phyloP scores from a whole-genome alignment of 1,284 basidiomycete species.

The Bjerkandera adusta region DNA sequence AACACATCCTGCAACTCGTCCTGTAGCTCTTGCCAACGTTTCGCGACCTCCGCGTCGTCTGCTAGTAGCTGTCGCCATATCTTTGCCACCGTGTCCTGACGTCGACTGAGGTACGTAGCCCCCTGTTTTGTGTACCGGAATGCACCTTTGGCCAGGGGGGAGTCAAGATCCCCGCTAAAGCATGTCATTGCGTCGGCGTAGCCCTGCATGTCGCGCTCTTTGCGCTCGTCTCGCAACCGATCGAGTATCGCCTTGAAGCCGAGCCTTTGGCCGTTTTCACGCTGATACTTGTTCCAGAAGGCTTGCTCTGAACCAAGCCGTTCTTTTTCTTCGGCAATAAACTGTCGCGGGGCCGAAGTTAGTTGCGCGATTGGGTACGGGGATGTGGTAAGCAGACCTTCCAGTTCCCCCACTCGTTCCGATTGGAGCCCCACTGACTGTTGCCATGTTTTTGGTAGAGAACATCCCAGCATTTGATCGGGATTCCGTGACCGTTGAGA shows the following conservation, averaged over 20 bases:
- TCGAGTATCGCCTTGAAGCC: slow-evolving; percentile 12
- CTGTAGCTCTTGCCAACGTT: slow-evolving; percentile 1
- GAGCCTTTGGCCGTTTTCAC: slow-evolving; percentile 6
- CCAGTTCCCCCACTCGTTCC: slow-evolving; percentile 22
- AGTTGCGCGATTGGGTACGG: background rate
- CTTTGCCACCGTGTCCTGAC: slow-evolving; percentile 7
- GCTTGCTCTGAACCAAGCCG: slow-evolving; percentile 11
- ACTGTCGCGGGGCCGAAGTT: slow-evolving; percentile 8
- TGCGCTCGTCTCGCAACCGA: background rate
- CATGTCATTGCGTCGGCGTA: slow-evolving; percentile 10
- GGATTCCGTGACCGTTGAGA: slow-evolving; percentile 20
- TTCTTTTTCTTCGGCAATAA: slow-evolving; percentile 20
- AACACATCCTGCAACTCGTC: background rate
- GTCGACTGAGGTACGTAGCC: background rate
- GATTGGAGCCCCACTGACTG: slow-evolving; percentile 17
- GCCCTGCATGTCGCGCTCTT: slow-evolving; percentile 2
- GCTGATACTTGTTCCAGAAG: slow-evolving; percentile 19
- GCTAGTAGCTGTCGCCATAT: slow-evolving; percentile 15
- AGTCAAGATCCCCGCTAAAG: slow-evolving; percentile 13
- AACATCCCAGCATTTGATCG: slow-evolving; percentile 20
- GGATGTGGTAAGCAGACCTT: slow-evolving; percentile 18
- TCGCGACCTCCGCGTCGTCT: slow-evolving; percentile 6
- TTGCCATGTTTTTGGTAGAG: slow-evolving; percentile 19
- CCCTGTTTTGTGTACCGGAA: slow-evolving; percentile 16
- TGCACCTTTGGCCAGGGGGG: slow-evolving; percentile 2